Conservation (phyloP, 345 rosid species). For the Sisymbrium altissimum region DNA sequence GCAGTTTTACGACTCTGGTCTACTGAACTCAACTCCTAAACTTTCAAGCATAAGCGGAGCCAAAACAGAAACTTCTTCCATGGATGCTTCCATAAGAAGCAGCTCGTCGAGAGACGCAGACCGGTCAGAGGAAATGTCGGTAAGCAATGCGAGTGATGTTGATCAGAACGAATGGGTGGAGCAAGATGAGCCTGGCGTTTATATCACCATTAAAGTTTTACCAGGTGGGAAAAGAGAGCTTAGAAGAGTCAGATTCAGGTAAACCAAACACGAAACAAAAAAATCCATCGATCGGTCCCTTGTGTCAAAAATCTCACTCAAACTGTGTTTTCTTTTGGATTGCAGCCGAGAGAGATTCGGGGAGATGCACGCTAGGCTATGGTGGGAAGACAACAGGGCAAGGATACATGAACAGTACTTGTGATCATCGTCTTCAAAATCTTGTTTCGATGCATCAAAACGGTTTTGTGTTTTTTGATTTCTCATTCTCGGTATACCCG, state of each 20-base stretch:
- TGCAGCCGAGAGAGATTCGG: conserved; percentile 93
- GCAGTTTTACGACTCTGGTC: conserved; percentile 60
- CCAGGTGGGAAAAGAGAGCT: conserved; percentile 90
- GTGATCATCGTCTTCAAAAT: conserved; percentile 34
- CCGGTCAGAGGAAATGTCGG: conserved; percentile 71
- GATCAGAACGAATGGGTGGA: conserved; percentile 88
- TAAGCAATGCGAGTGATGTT: conserved; percentile 86
- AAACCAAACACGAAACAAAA: not conserved
- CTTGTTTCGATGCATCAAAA: not conserved
- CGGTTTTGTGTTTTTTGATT: conserved; percentile 17
- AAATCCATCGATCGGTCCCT: not conserved
- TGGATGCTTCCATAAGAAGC: conserved; percentile 85
- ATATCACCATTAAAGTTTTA: conserved; percentile 80
- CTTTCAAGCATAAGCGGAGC: conserved; percentile 86
- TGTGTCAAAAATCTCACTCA: not conserved
- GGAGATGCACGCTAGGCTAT: conserved; percentile 90
- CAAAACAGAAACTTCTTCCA: conserved; percentile 88
- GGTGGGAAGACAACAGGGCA: conserved; percentile 99
- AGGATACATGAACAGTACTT: conserved; percentile 92
- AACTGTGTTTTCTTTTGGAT: not conserved
- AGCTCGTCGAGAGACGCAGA: conserved; percentile 95
- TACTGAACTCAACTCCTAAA: conserved; percentile 81
- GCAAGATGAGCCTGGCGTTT: conserved; percentile 96
- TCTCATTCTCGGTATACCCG: conserved; percentile 19
- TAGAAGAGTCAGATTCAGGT: conserved; percentile 98